Conservation (phyloP, 495 filamentous ascomycete genomes). For the Neurospora cerealis region DNA sequence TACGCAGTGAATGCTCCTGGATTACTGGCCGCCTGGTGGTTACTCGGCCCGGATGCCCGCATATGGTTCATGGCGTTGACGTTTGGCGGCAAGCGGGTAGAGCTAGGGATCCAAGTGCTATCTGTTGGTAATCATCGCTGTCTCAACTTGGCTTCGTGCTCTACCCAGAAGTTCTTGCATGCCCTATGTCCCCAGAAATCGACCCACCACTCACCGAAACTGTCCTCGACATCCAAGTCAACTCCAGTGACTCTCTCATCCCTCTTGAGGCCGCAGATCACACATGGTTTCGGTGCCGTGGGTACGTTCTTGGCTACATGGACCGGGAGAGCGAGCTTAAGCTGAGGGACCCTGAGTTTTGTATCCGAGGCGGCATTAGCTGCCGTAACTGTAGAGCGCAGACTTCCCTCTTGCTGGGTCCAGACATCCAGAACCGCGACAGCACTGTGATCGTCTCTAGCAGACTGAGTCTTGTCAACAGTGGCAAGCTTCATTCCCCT, state of each 20-base stretch:
- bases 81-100: background rate
- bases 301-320: conserved; percentile 53
- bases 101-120: background rate
- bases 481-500: conserved; percentile 81
- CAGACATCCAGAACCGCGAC: conserved; percentile 66
- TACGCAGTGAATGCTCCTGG: background rate
- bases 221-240: conserved; percentile 73
- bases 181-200: conserved; percentile 78
- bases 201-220: conserved; percentile 93
- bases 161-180: conserved; percentile 78
- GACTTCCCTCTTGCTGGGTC: conserved; percentile 54
- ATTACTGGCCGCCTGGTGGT: background rate
- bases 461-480: conserved; percentile 66
- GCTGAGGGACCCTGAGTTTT: conserved; percentile 52
- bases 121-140: conserved; percentile 38
- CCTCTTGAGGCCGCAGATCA: conserved; percentile 77
- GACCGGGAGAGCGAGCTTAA: conserved; percentile 51
- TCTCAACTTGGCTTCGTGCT: conserved; percentile 53
- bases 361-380: conserved; percentile 31
- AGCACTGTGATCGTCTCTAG: conserved; percentile 80
- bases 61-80: background rate
- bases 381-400: conserved; percentile 48
- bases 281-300: conserved; percentile 67
- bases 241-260: conserved; percentile 70
- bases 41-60: background rate